These are phyloP conservation scores for Leccinum boreale DNA, from an alignment of 768 basidiomycete genomes.

Conservation along the genomic window DNA sequence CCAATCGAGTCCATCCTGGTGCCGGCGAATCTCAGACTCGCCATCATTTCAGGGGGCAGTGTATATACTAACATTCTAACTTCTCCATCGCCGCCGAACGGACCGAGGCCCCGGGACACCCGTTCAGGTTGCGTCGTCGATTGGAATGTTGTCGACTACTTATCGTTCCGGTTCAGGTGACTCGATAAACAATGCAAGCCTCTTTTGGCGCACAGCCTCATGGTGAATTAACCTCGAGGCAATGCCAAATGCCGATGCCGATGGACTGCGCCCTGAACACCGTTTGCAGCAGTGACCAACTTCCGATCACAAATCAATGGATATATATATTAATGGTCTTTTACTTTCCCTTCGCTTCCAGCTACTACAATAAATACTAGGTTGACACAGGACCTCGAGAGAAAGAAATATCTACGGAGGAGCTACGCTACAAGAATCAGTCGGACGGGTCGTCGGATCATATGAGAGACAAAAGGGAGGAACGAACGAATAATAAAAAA, in stretches of 20 bases:
- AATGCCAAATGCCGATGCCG: not conserved
- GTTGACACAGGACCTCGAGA: slow-evolving; percentile 20
- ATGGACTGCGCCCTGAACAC: not conserved
- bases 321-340: slow-evolving; percentile 15
- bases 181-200: not conserved
- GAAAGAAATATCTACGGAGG: slow-evolving; percentile 24
- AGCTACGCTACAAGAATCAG: slow-evolving; percentile 30
- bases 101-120: not conserved
- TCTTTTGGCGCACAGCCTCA: slow-evolving; percentile 8
- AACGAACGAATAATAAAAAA: slow-evolving; percentile 14
- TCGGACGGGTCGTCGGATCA: not conserved
- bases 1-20: not conserved
- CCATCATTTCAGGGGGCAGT: not conserved
- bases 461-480: slow-evolving; percentile 2
- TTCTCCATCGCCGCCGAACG: not conserved
- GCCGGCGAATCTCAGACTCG: not conserved
- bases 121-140: not conserved
- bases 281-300: not conserved
- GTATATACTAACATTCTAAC: not conserved
- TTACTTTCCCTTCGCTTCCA: slow-evolving; percentile 14
- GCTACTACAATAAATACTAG: slow-evolving; percentile 27
- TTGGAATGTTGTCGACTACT: no score
- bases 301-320: not conserved
- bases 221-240: slow-evolving; percentile 13
- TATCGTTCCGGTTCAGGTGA: no score